Conservation (phyloP, 2,329 filamentous ascomycete genomes). For the Aaosphaeria pasadenensis region DNA sequence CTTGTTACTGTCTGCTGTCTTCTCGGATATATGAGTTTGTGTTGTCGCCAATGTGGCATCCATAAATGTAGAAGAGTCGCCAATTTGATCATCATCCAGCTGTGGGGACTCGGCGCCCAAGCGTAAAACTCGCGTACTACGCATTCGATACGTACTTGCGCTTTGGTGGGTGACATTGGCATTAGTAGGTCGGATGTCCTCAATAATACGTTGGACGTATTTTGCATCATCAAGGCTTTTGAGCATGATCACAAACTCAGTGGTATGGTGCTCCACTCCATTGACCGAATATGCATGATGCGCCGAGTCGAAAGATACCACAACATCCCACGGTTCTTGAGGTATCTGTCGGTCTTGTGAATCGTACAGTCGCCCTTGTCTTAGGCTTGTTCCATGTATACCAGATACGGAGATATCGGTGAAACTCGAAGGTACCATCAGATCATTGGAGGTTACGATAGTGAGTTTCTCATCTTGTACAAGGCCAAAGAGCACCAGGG, state of each 20-base stretch:
- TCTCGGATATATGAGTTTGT: too few species aligned
- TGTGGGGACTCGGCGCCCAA: too few species aligned
- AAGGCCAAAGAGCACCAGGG: constrained; percentile 9
- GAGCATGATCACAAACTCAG: constrained; percentile 21
- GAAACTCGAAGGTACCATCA: constrained; percentile 14
- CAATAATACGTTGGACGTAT: too few species aligned
- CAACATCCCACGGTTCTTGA: constrained; percentile 16
- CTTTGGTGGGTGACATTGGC: too few species aligned
- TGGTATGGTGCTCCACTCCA: constrained; percentile 10
- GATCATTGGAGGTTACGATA: constrained; percentile 15
- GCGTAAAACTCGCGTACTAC: too few species aligned
- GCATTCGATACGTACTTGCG: too few species aligned
- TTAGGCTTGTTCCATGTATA: constrained; percentile 9
- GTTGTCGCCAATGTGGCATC: too few species aligned
- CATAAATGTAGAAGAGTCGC: too few species aligned
- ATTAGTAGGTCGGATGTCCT: too few species aligned
- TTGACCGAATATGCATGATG: constrained; percentile 22
- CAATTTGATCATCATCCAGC: too few species aligned
- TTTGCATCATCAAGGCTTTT: background rate
- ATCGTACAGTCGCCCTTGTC: constrained; percentile 15
- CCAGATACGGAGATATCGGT: constrained; percentile 26
- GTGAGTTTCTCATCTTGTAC: constrained; percentile 18
- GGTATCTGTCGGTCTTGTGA: constrained; percentile 12
- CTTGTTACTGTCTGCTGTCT: too few species aligned
- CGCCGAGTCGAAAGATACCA: constrained; percentile 11